Base-by-base conservation (phyloP, 495 filamentous ascomycete genomes). In the Amorphotheca resinae region DNA sequence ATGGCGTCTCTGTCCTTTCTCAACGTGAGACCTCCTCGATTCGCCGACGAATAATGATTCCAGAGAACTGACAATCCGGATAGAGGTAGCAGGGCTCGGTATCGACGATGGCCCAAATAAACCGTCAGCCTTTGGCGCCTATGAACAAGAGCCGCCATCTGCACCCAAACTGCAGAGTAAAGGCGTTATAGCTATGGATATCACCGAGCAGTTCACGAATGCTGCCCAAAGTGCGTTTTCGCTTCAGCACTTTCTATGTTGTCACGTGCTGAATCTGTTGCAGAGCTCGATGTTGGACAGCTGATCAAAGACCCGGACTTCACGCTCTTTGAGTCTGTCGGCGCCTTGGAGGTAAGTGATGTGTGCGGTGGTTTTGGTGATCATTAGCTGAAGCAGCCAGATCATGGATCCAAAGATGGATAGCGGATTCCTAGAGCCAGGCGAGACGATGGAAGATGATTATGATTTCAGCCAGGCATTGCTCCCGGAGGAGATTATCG, bases 401-500 rank as follows among this genome's bases (percentile, higher is more conserved):
- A 89, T 98, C 45, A 94, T 95, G 87, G 91, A 98, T 56, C 78
- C 81, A 0, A 98, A 95, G 60, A 96, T 98, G 91, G 91, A 98
- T 57, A 95, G 84, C 56, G 91, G 91, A 22, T 83, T 77, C 51
- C 60, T 91, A 12, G 71, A 70, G 9, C 73, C 79, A 8, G 84
- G 77, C 32, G 85, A 93, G 51, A 79, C 77, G 23, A 68, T 93
- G 4, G 82, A 93, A 47, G 80, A 89, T 39, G 76, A 84, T 48
- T 96, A 94, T 65, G 84, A 96, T 60, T 73, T 84, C 41, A 69
- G 74, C 42, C 64, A 70, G 44, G 65, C 72, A 36, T 63, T 95
- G 22, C 62, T 75, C 34, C 82, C 88, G 4, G 75, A 81, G 54
- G 81, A 96, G 58, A 73, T 93, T 2, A 62, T 95, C 42, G 88